phyloP scores from a whole-genome alignment of 2,329 filamentous ascomycete species.

The Tolypocladium ophioglossoides region DNA sequence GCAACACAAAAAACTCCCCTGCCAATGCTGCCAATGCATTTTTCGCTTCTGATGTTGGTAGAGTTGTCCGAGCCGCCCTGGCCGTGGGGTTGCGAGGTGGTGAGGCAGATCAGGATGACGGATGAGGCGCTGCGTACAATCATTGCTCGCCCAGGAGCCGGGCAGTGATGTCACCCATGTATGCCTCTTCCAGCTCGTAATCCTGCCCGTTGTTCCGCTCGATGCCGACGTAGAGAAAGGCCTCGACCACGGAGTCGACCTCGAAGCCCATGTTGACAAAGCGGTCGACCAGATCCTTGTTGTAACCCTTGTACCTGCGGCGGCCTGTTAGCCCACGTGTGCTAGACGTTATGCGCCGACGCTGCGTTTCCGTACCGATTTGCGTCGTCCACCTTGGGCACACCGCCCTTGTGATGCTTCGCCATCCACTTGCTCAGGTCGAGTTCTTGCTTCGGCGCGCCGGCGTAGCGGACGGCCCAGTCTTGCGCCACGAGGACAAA shows the following conservation, averaged over 20 bases:
- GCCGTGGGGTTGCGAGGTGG: not conserved
- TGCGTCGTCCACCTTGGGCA: conserved; percentile 6
- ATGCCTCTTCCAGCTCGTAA: conserved; percentile 80
- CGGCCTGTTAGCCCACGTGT: not conserved
- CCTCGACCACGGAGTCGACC: conserved; percentile 73
- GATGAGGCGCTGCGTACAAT: conserved; percentile 1
- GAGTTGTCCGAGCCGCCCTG: not conserved
- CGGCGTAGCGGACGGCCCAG: conserved; percentile 79
- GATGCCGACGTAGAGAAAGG: conserved; percentile 73
- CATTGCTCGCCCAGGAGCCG: conserved; percentile 69
- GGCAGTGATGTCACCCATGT: conserved; percentile 83
- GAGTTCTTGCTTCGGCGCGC: conserved; percentile 48
- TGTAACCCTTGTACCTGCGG: conserved; percentile 74
- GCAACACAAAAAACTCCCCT: conserved; percentile 10
- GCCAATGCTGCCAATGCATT: conserved; percentile 5
- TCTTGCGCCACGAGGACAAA: conserved; percentile 78
- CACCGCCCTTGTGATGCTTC: conserved; percentile 36
- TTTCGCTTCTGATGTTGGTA: not conserved
- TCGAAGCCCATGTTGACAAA: conserved; percentile 91
- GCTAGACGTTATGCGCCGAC: not conserved
- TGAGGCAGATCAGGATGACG: not conserved
- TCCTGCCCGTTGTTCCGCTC: conserved; percentile 67
- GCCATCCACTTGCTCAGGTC: conserved; percentile 29
- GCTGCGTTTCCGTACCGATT: conserved; percentile 16
- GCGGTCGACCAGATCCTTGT: conserved; percentile 68